Evolutionary conservation across 2,329 filamentous ascomycete genomes (phyloP), one percentile per base, ranked within the genome.

Genomic region (Colletotrichum graminicola): DNA sequence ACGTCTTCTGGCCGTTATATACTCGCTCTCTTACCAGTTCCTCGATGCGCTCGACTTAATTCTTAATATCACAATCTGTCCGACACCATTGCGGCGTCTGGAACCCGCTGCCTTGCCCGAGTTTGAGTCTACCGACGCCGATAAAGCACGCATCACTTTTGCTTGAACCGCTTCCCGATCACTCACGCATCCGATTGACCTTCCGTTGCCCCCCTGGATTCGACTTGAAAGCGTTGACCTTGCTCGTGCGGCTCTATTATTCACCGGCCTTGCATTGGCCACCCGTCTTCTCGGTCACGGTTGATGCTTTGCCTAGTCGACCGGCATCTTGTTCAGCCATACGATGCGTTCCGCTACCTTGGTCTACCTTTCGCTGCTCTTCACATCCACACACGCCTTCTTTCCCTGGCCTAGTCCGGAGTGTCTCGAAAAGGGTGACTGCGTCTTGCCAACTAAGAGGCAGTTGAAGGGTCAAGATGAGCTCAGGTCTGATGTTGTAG

Each of bases 351-450:
- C 80, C 61, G 74, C 76, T 65, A 62, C 82, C 71, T 74, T 88
- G 54, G 75, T 85, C 71, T 84, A 84, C 76, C 77, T 89, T 76
- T 82, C 84, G 75, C 76, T 88, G 76, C 87, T 84, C 80, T 80
- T 82, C 66, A 79, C 83, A 49, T 78, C 81, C 61, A 81, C 81
- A 66, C 78, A 83, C 63, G 87, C 87, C 63, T 87, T 89, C 76
- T 85, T 79, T 60, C 84, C 84, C 5, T 87, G 82, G 76, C 39
- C 29, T 21, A 77, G 76, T 29, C 84, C 85, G 11, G 67, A 69
- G 32, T 23, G 72, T 75, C 55, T 79, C 77, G 59, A 63, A 78
- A 62, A 77, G 79, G 62, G 72, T 51, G 67, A 77, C 66, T 77
- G 79, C 75, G 52, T 76, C 71, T 75, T 76, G 75, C 63, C 75